Evolutionary conservation across 192 early-diverging fungal genomes (phyloP), one percentile per base, ranked within the genome.

Genomic region (Backusella tarrabulga): DNA sequence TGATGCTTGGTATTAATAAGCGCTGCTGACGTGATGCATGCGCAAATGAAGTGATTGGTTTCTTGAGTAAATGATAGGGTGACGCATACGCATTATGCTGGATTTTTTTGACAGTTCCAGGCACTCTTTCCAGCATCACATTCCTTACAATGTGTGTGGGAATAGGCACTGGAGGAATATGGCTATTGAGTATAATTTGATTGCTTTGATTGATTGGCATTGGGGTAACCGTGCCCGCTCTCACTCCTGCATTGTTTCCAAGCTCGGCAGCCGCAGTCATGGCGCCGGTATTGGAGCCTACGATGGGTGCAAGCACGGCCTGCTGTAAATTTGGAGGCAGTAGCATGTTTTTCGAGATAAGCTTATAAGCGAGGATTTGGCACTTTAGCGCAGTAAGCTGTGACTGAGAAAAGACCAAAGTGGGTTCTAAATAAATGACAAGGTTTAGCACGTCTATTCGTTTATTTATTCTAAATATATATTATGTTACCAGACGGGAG

Each of bases 331-430:
- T 80, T 29, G 88, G 78, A 68, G 95, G 95, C 17, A 98, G 82
- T 14, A 91, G 87, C 83, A 93, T 83, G 80, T 95, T 96, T 79
- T 86, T 86, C 23, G 93, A 88, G 40, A 96, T 91, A 29, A 92
- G 84, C 66, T 94, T 92, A 83, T 93, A 97, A 34, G 94, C 94
- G 34, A 93, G 84, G 52, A 97, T 96, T 74, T 98, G 95, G 67
- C 85, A 88, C 76, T 92, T 90, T 21, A 98, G 84, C 3, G 87
- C 86, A 8, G 85, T 85, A 34, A 94, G 67, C 68, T 98, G 94
- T 44, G 88, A 88, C 35, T 75, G 68, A 4, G 89, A 86, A 73
- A 94, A 88, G 19, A 84, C 80, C 8, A 78, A 77, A 19, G 42
- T 32, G 19, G 42, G 32, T 3, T 72, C 71, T 72, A 72, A 1